phyloP scores from a whole-genome alignment of 768 basidiomycete species.

The Pleurotus tuber-regium region DNA sequence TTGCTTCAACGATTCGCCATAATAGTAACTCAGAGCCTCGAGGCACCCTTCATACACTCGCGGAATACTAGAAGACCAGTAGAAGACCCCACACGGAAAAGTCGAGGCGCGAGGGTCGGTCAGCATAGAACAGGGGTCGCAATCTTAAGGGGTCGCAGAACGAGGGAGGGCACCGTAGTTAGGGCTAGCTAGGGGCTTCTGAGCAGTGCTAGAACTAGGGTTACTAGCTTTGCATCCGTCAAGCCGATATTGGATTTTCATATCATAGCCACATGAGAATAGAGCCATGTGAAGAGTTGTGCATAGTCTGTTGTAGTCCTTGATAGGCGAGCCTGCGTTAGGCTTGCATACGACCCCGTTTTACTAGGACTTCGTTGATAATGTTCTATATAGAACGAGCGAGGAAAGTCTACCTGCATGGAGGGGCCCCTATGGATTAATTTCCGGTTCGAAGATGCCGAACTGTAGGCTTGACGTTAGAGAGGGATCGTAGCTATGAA shows the following conservation, averaged over 20 bases:
- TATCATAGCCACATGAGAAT: no score
- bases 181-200: neutral
- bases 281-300: no score
- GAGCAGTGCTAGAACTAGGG: neutral
- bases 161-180: neutral
- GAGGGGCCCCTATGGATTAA: conserved; percentile 1
- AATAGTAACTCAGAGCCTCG: conserved; percentile 5
- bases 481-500: no score
- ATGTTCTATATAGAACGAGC: neutral
- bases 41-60: conserved; percentile 2
- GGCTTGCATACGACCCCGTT: neutral
- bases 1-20: no score
- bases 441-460: conserved; percentile 3
- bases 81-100: neutral
- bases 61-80: neutral
- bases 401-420: neutral
- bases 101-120: neutral
- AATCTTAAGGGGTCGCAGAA: neutral
- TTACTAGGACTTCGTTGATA: neutral
- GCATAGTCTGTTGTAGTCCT: no score
- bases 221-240: no score
- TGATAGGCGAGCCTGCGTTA: neutral
- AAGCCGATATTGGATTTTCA: no score
- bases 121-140: neutral
- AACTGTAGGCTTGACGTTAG: no score